Percentiles rank a stretch among this genome's conserved stretches.
phyloP scores from a whole-genome alignment of 2,329 filamentous ascomycete genomes.

The Pseudogymnoascus pannorum region DNA sequence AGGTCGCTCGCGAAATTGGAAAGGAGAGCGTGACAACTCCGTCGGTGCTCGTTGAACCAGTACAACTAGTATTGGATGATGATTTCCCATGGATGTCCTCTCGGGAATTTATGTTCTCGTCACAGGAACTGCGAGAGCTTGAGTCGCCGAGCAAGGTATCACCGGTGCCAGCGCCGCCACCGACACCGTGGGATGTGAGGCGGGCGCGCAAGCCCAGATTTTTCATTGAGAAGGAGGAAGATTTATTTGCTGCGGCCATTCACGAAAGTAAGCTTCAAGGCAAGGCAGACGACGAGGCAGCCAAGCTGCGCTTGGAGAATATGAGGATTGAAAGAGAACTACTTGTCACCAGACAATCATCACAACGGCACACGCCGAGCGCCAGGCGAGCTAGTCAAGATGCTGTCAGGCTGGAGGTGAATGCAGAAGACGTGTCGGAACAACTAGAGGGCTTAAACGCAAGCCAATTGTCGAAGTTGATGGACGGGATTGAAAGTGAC shows the following conservation, averaged over 20 bases:
- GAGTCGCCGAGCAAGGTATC: conserved; percentile 22
- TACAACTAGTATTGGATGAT: background rate
- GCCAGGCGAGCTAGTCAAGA: background rate
- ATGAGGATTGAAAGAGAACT: background rate
- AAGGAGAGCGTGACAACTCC: conserved; percentile 11
- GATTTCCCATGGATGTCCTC: background rate
- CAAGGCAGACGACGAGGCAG: background rate
- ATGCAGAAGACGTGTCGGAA: background rate
- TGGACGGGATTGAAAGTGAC: background rate
- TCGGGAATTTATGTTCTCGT: conserved; percentile 40
- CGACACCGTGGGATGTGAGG: conserved; percentile 2
- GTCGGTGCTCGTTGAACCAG: background rate
- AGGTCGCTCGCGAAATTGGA: conserved; percentile 20
- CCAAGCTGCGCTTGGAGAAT: background rate
- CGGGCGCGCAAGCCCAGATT: conserved; percentile 14
- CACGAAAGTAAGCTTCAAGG: conserved; percentile 17
- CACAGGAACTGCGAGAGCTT: conserved; percentile 41
- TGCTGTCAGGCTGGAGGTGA: background rate
- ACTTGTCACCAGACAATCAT: background rate
- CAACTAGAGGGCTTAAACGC: background rate
- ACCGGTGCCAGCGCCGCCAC: background rate
- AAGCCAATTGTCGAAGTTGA: background rate
- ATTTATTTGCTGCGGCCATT: conserved; percentile 21
- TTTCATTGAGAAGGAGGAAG: conserved; percentile 26
- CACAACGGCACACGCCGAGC: background rate